These are phyloP conservation scores for Fusarium sulawesiense DNA, from an alignment of 2,329 filamentous ascomycete genomes.

Conservation along the genomic window DNA sequence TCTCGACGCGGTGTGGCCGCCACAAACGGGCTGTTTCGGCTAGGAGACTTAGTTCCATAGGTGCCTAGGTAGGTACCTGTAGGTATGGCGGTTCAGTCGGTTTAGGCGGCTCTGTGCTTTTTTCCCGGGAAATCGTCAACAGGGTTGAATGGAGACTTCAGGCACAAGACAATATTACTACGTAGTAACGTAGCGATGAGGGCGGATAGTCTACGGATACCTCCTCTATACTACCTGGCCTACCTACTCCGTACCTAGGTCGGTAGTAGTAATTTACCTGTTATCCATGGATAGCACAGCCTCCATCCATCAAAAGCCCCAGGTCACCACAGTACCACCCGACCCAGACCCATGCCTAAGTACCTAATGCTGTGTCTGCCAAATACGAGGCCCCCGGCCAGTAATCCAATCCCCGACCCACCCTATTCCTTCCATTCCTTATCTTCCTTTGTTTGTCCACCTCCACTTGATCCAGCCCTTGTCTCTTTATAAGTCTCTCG, in stretches of 20 bases:
- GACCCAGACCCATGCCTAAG: neutral
- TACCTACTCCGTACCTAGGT: too few species aligned
- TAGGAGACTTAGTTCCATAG: neutral
- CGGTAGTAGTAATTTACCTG: too few species aligned
- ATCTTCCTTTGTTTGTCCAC: slow-evolving; percentile 21
- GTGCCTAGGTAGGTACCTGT: too few species aligned
- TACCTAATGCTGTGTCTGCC: neutral
- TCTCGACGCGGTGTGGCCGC: slow-evolving; percentile 10
- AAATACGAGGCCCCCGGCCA: slow-evolving; percentile 30
- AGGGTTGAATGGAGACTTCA: neutral
- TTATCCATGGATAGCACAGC: neutral
- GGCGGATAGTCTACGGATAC: neutral
- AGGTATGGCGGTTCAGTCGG: neutral
- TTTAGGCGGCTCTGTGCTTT: slow-evolving; percentile 13
- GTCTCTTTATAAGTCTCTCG: slow-evolving; percentile 34
- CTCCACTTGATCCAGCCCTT: slow-evolving; percentile 18
- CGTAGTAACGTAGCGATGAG: neutral
- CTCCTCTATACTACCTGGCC: neutral
- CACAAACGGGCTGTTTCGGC: slow-evolving; percentile 14
- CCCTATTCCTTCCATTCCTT: slow-evolving; percentile 27
- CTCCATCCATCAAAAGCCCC: neutral
- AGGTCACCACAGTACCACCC: neutral
- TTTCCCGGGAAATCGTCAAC: neutral
- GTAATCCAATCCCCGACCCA: slow-evolving; percentile 20
- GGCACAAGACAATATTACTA: neutral